phyloP scores from a whole-genome alignment of 768 basidiomycete genomes.

The Favolaschia claudopus region DNA sequence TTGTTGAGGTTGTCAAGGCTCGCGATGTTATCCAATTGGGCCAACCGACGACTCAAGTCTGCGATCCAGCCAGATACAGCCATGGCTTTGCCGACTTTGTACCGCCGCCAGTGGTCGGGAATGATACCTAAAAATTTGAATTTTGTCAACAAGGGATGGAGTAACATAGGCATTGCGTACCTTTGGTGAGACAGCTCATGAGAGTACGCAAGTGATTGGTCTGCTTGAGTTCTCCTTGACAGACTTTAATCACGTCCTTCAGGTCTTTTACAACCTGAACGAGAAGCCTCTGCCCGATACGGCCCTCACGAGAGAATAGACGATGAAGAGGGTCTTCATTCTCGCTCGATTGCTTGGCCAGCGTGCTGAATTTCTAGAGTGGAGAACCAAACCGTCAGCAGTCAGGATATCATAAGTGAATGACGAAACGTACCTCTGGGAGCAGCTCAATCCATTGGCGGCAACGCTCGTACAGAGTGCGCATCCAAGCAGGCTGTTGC shows the following conservation, averaged over 20 bases:
- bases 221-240: constrained; percentile 88
- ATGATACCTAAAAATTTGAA: constrained; percentile 73
- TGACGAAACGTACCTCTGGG: constrained; percentile 64
- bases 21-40: constrained; percentile 82
- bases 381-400: constrained; percentile 17
- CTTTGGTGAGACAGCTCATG: constrained; percentile 91
- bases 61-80: constrained; percentile 87
- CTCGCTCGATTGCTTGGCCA: constrained; percentile 71
- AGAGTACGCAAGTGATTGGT: constrained; percentile 95
- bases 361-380: constrained; percentile 71
- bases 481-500: constrained; percentile 96
- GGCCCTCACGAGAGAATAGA: constrained; percentile 88
- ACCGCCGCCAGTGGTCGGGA: constrained; percentile 86
- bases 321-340: constrained; percentile 88
- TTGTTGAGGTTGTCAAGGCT: constrained; percentile 67
- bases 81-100: constrained; percentile 86
- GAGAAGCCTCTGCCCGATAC: constrained; percentile 82
- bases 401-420: not conserved
- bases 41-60: constrained; percentile 79
- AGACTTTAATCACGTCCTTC: constrained; percentile 81
- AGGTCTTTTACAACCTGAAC: constrained; percentile 83
- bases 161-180: constrained; percentile 44
- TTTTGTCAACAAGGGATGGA: constrained; percentile 17
- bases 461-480: constrained; percentile 79
- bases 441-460: constrained; percentile 82